Base-by-base conservation (phyloP, 352 stramenopile species). In the Pythium aphanidermatum region DNA sequence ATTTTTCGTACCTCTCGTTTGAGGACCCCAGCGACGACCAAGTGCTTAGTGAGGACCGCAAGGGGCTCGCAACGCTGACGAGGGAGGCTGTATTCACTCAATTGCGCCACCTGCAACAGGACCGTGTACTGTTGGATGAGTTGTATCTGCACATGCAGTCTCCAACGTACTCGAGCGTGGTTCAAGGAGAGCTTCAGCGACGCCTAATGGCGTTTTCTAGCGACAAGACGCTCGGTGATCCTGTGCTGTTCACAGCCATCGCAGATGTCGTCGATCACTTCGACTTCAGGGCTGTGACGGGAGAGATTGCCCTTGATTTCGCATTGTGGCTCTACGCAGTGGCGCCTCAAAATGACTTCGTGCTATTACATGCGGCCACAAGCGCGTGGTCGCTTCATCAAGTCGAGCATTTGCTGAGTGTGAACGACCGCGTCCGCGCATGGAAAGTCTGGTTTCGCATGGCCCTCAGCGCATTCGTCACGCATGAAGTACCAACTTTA, bases 361-460 rank as follows among this genome's bases (percentile, higher is more conserved):
- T 71, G 29, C 43, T 71, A 21, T 40, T 63, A 14, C 62, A 71
- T 28, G 62, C 58, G 0, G 45, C 60, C 5, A 71, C 62, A 16
- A 63, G 57, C 1, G 62, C 62, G 29, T 71, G 62, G 62, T 61
- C 53, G 29, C 58, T 71, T 23, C 32, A 58, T 30, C 58, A 71
- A 32, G 39, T 71, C 17, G 62, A 71, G 45, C 62, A 71, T 30
- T 44, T 68, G 31, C 42, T 71, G 19, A 23, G 30, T n/a, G 24
- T 20, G 0, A 38, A 53, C 12, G 49, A 67, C 20, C 50, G 34
- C 19, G 28, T 41, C n/a, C 62, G 54, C 20, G 62, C 58, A 5
- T 71, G 62, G 62, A 58, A 54, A 19, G 48, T 65, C 29, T 71
- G 62, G 62, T 49, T 68, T 33, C 58, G 51, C 36, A 57, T 68